Conservation (phyloP, 1,284 basidiomycete genomes). For the Apiotrichum mycotoxinovorans region DNA sequence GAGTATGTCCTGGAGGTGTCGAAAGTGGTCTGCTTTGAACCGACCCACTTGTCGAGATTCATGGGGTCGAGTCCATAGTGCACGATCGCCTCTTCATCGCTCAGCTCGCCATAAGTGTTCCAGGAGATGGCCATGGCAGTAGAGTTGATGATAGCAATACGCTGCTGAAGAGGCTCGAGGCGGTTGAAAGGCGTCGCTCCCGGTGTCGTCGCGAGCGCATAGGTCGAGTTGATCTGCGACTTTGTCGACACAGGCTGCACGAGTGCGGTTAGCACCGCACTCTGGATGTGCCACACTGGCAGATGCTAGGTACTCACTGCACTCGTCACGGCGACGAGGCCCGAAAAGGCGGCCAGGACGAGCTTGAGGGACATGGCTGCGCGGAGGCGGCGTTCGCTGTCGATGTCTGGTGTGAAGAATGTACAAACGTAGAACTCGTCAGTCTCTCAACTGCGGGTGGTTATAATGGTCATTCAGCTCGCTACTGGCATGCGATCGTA, state of each 20-base stretch:
- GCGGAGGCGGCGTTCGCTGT: too few relatives aligned
- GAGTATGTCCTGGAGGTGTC: conserved; percentile 22
- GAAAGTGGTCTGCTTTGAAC: conserved; percentile 21
- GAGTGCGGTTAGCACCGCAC: too few relatives aligned
- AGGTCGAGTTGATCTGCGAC: conserved; percentile 11
- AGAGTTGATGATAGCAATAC: conserved; percentile 21
- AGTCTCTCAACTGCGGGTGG: too few relatives aligned
- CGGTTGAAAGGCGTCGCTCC: conserved; percentile 23
- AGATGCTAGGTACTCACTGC: too few relatives aligned
- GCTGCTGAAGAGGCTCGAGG: conserved; percentile 29
- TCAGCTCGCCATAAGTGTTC: conserved; percentile 27
- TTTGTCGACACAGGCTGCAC: background rate
- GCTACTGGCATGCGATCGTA: too few relatives aligned
- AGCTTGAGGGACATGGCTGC: background rate
- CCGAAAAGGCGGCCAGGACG: conserved; percentile 5
- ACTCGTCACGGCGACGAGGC: background rate
- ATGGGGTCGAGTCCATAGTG: conserved; percentile 25
- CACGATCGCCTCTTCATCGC: conserved; percentile 20
- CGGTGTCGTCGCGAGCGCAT: conserved; percentile 20
- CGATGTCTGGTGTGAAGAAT: too few relatives aligned
- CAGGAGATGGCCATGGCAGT: conserved; percentile 24
- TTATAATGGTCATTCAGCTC: too few relatives aligned
- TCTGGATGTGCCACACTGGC: background rate
- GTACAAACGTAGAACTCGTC: too few relatives aligned
- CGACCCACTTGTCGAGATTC: conserved; percentile 15